A percentile compares a stretch with the other conserved stretches of the same genome.
Evolutionary conservation across 139 green algal species (phyloP).

Genomic region (Medakamo hakoo): DNA sequence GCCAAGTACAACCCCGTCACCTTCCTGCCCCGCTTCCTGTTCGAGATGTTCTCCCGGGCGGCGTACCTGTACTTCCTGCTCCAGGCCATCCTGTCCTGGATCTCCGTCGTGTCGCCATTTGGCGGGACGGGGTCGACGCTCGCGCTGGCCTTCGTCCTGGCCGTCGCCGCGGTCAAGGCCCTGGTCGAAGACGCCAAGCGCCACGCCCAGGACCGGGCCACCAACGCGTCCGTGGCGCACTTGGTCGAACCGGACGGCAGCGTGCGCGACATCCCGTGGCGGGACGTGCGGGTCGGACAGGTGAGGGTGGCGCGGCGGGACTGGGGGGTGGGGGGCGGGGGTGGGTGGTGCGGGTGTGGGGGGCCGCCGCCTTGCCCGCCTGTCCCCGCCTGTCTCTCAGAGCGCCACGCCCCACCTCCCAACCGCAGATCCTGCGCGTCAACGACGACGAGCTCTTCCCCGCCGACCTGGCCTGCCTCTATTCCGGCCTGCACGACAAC

Average conservation of each 20-base stretch:
- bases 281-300: slow-evolving; percentile 48
- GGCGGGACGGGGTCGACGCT: slow-evolving; percentile 24
- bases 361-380: not conserved
- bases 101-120: slow-evolving; percentile 34
- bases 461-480: slow-evolving; percentile 67
- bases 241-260: slow-evolving; percentile 25
- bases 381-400: not conserved
- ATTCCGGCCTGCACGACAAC: slow-evolving; percentile 26
- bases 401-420: not conserved
- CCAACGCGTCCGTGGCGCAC: slow-evolving; percentile 40
- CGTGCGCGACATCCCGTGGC: slow-evolving; percentile 27
- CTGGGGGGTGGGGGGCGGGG: too few species aligned
- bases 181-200: slow-evolving; percentile 40
- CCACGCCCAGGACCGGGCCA: slow-evolving; percentile 32
- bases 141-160: slow-evolving; percentile 41
- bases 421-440: slow-evolving; percentile 43
- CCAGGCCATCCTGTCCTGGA: slow-evolving; percentile 33
- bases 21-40: slow-evolving; percentile 60
- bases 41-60: slow-evolving; percentile 57
- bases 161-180: slow-evolving; percentile 37
- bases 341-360: too few species aligned
- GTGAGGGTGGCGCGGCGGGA: slow-evolving; percentile 55
- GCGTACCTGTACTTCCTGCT: slow-evolving; percentile 75
- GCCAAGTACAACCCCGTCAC: slow-evolving; percentile 63
- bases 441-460: slow-evolving; percentile 56